These are phyloP conservation scores for Acidiella bohemica DNA, from an alignment of 495 filamentous ascomycete genomes.

Conservation along the genomic window DNA sequence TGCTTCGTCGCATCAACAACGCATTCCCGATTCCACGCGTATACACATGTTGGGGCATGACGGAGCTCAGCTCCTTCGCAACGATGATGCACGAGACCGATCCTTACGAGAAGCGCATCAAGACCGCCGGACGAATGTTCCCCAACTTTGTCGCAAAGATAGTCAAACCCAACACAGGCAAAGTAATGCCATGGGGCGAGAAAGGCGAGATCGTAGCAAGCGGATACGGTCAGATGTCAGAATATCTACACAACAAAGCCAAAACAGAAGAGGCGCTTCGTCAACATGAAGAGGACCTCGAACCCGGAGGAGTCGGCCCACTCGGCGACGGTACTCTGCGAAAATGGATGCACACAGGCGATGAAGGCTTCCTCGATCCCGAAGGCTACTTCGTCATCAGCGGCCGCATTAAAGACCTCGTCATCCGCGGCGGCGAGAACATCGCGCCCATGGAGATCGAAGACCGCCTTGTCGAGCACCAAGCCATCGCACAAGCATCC, in stretches of 20 bases:
- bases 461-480: conserved; percentile 18
- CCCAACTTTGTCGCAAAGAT: conserved; percentile 20
- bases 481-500: conserved; percentile 13
- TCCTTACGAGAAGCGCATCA: conserved; percentile 18
- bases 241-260: conserved; percentile 17
- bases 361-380: conserved; percentile 20
- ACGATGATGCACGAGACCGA: conserved; percentile 22
- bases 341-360: conserved; percentile 24
- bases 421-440: conserved; percentile 23
- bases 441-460: conserved; percentile 24
- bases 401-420: conserved; percentile 23
- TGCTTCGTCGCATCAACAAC: conserved; percentile 12
- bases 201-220: conserved; percentile 20
- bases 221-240: conserved; percentile 18
- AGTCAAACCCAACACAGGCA: conserved; percentile 14
- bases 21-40: conserved; percentile 12
- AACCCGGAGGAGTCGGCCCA: conserved; percentile 6
- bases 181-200: conserved; percentile 19
- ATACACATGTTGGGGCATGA: conserved; percentile 20
- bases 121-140: conserved; percentile 17
- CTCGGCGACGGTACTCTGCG: conserved; percentile 6
- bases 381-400: conserved; percentile 22
- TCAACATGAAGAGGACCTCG: conserved; percentile 15
- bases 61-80: conserved; percentile 18
- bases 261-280: conserved; percentile 18